Evolutionary conservation across 768 basidiomycete species (phyloP), one percentile per base, ranked within the genome.

Genomic region (Boletellus emodensis): DNA sequence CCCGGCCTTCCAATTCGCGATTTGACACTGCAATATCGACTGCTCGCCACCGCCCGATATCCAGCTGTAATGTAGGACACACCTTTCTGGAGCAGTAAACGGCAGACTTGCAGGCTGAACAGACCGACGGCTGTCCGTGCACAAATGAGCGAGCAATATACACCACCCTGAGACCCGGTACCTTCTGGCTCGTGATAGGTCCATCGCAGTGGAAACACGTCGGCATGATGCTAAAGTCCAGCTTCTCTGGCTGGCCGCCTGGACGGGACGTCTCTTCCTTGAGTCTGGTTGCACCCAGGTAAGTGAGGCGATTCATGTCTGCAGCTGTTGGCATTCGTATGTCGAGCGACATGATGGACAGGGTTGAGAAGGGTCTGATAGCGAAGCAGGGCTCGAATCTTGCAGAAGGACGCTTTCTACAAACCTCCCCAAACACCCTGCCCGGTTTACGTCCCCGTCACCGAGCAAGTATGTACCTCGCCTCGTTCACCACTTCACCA

Each of bases 1-100:
- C 30, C 65, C 65, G 15, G 8, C 30, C 46, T 68, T 73, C 72
- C 72, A 74, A 45, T 68, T 56, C 15, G 61, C 57, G n/a, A 58
- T 48, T 52, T 73, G 71, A 51, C 71, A 73, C 71, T 72, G 40
- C 11, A 40, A 18, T 34, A 52, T 33, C 22, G 41, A 13, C 11
- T 44, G 26, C 1, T 36, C 38, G 54, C 33, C 47, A 54, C 38
- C 52, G 37, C 44, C 9, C 14, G 9, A 24, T 32, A 15, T 30
- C 15, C 32, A 30, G 24, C 30, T 11, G 32, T 7, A 37, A 46
- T 33, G 10, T 10, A 4, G 26, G 30, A 52, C 52, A 14, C 34
- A 57, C 66, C 45, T 59, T 61, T 51, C 53, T 68, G 33, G 66
- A 64, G 50, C 68, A 68, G 35, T 68, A 68, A 32, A 68, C n/a